Evolutionary conservation across 257 asterid genomes (phyloP).

Genomic region (Nicotiana tabacum): DNA sequence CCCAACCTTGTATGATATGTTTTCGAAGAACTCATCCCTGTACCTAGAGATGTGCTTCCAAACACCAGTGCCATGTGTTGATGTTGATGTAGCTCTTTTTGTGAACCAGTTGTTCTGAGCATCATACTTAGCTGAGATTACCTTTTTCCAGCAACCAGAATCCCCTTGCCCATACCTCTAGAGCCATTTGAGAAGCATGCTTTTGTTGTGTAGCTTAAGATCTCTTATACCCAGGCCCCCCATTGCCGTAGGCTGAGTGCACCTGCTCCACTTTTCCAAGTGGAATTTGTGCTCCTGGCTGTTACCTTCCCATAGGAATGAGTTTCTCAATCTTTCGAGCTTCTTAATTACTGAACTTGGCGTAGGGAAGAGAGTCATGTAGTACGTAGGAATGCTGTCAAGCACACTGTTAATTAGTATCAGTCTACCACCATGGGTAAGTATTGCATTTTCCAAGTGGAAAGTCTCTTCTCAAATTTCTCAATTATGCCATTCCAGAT

Average conservation of each 20-base stretch:
- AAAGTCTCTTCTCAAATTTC: too few relatives aligned
- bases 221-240: neutral
- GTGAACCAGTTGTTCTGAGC: neutral
- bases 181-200: neutral
- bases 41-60: neutral
- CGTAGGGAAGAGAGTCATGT: too few relatives aligned
- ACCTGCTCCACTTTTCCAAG: neutral
- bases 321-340: too few relatives aligned
- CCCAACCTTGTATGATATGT: neutral
- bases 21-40: neutral
- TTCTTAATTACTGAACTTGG: too few relatives aligned
- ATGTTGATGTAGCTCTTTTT: neutral
- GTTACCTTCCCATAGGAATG: neutral
- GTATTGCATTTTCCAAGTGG: too few relatives aligned
- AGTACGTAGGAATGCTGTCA: too few relatives aligned
- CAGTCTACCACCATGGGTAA: too few relatives aligned
- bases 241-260: neutral
- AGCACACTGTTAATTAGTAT: too few relatives aligned
- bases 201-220: neutral
- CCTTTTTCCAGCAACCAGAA: neutral
- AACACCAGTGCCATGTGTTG: neutral
- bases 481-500: too few relatives aligned
- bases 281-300: too few relatives aligned
- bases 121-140: neutral
- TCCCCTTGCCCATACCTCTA: neutral